Evolutionary conservation across 2,329 filamentous ascomycete species (phyloP).

Genomic region (Arthrobotrys entomopaga): DNA sequence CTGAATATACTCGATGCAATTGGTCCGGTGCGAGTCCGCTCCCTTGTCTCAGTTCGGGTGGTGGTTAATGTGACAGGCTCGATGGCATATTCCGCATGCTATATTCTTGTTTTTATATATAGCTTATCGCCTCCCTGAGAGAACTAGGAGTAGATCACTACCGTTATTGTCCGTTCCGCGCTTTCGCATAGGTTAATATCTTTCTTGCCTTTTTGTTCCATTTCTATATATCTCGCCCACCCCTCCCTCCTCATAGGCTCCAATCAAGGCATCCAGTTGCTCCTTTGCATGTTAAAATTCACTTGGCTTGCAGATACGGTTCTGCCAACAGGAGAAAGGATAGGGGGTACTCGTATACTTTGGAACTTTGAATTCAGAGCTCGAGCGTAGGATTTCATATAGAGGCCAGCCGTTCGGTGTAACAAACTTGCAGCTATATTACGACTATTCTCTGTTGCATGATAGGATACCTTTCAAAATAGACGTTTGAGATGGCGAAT

Average conservation of each 20-base stretch:
- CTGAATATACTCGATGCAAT: not conserved
- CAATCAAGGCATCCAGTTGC: not conserved
- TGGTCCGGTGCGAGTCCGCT: not conserved
- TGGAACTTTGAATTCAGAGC: not conserved
- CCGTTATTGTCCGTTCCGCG: not conserved
- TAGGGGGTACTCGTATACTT: not conserved
- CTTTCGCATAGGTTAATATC: not conserved
- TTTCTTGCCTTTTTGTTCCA: not conserved
- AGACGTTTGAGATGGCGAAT: not conserved
- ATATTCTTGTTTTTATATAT: constrained; percentile 5
- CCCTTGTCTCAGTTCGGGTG: constrained; percentile 1
- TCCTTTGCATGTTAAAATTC: constrained; percentile 1
- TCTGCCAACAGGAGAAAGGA: not conserved
- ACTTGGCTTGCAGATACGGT: constrained; percentile 6
- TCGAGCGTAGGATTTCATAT: too few species aligned
- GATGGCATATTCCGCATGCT: not conserved
- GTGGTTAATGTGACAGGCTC: not conserved
- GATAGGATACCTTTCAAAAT: not conserved
- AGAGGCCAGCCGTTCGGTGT: too few species aligned
- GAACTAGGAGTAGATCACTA: not conserved
- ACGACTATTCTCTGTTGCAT: not conserved
- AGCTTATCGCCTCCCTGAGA: not conserved
- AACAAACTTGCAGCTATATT: too few species aligned
- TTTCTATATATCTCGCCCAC: not conserved
- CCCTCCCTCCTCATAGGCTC: not conserved